Percentiles rank a stretch among this genome's conserved stretches.
Evolutionary conservation across 768 basidiomycete species (phyloP).

Genomic region (Rhizopogon vinicolor): DNA sequence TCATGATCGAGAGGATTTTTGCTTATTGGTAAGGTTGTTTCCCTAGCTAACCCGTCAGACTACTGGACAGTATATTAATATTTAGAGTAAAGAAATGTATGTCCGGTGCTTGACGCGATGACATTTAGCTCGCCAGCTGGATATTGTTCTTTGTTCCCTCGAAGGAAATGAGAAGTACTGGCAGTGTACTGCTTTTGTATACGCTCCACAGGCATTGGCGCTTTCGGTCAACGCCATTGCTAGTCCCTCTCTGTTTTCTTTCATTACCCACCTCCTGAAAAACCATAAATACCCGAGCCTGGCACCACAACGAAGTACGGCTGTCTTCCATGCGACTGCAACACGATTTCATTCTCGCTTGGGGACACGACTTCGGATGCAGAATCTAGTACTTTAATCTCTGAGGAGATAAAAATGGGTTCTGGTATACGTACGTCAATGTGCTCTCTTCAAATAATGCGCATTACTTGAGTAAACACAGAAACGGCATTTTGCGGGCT

Average conservation of each 20-base stretch:
- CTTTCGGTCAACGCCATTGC: conserved; percentile 43
- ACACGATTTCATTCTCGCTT: conserved; percentile 40
- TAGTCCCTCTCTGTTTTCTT: background rate
- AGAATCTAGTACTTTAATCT: conserved; percentile 52
- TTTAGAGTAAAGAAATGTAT: too few species aligned
- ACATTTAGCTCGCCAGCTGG: too few species aligned
- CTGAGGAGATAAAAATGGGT: conserved; percentile 32
- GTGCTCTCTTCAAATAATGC: background rate
- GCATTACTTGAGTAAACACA: background rate
- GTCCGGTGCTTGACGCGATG: too few species aligned
- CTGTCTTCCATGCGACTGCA: conserved; percentile 45
- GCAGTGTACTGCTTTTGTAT: conserved; percentile 45
- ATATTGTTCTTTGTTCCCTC: too few species aligned
- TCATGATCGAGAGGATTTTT: too few species aligned
- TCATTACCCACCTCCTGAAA: background rate
- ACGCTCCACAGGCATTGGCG: conserved; percentile 43
- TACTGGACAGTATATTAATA: too few species aligned
- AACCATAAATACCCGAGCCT: conserved; percentile 46
- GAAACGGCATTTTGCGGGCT: conserved; percentile 36
- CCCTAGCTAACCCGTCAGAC: too few species aligned
- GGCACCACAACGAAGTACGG: conserved; percentile 37
- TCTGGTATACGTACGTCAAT: conserved; percentile 20
- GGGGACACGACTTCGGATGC: conserved; percentile 37
- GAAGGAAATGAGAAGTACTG: conserved; percentile 46
- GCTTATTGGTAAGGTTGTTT: too few species aligned